Evolutionary conservation across 169 alveolate species (phyloP).

Genomic region (Babesia ovata): DNA sequence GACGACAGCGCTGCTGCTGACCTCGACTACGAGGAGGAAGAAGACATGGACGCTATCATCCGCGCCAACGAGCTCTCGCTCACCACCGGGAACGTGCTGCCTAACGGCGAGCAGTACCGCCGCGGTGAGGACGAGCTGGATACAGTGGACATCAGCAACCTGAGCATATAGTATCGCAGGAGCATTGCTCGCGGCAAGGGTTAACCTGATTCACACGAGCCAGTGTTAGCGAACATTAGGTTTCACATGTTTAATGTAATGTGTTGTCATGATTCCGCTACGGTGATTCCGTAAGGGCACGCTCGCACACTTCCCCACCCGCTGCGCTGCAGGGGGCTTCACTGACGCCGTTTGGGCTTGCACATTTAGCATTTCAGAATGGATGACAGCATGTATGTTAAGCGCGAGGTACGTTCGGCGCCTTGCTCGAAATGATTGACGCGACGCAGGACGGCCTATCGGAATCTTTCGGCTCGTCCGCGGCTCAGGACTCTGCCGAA

Average conservation of each 20-base stretch:
- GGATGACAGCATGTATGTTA: background rate
- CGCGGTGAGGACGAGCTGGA: constrained; percentile 34
- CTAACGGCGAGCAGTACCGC: constrained; percentile 31
- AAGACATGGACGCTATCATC: constrained; percentile 59
- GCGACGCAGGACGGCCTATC: constrained; percentile 24
- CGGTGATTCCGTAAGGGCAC: too few relatives aligned
- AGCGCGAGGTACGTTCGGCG: constrained; percentile 15
- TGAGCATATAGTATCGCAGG: constrained; percentile 18
- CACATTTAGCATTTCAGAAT: background rate
- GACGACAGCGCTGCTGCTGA: constrained; percentile 72
- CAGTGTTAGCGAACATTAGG: too few relatives aligned
- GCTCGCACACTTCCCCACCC: too few relatives aligned
- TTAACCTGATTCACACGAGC: too few relatives aligned
- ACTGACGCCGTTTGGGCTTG: too few relatives aligned
- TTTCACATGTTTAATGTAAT: too few relatives aligned
- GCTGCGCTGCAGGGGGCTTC: too few relatives aligned
- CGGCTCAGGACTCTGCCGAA: background rate
- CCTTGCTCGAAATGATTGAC: background rate
- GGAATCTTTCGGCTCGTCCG: background rate
- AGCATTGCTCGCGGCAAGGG: background rate
- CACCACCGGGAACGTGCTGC: constrained; percentile 59
- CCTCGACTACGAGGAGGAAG: constrained; percentile 67
- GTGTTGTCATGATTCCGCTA: too few relatives aligned
- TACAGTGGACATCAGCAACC: constrained; percentile 37
- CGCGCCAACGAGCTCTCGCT: constrained; percentile 47